phyloP scores from a whole-genome alignment of 306 rosid species.

The Quercus wislizeni region DNA sequence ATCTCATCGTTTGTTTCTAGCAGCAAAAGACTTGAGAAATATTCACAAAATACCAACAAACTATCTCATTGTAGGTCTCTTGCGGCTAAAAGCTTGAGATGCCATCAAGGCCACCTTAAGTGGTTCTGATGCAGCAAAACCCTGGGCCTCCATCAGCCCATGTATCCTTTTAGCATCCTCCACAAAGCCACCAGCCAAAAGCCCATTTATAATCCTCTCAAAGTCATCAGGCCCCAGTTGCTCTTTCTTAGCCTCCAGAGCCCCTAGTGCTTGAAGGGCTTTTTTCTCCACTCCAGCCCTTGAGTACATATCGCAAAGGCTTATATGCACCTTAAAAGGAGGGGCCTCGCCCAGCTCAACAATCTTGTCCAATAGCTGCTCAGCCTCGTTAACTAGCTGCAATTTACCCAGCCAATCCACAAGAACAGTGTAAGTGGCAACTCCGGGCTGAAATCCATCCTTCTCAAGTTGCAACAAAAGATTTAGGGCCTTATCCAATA shows the following conservation, averaged over 20 bases:
- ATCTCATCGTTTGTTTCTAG: slow-evolving; percentile 9
- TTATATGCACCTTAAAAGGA: slow-evolving; percentile 70
- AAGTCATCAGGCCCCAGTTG: slow-evolving; percentile 49
- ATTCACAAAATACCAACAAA: slow-evolving; percentile 13
- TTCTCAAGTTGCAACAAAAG: slow-evolving; percentile 67
- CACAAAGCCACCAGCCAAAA: slow-evolving; percentile 56
- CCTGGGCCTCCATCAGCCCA: slow-evolving; percentile 60
- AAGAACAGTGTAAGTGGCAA: slow-evolving; percentile 72
- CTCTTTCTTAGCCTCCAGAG: slow-evolving; percentile 65
- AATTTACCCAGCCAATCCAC: slow-evolving; percentile 81
- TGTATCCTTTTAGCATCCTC: slow-evolving; percentile 58
- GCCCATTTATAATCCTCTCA: slow-evolving; percentile 57
- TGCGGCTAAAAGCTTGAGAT: slow-evolving; percentile 14
- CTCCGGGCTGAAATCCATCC: slow-evolving; percentile 81
- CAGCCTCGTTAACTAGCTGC: slow-evolving; percentile 81
- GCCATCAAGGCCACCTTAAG: slow-evolving; percentile 20
- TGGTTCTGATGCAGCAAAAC: slow-evolving; percentile 37
- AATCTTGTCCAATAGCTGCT: slow-evolving; percentile 66
- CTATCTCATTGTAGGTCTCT: slow-evolving; percentile 39
- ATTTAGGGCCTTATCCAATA: slow-evolving; percentile 65
- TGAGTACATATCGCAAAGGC: slow-evolving; percentile 82
- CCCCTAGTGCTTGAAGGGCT: slow-evolving; percentile 71
- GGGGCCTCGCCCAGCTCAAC: slow-evolving; percentile 65
- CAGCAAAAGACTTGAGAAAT: slow-evolving; percentile 16
- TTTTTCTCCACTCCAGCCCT: slow-evolving; percentile 70